Conservation (phyloP, 495 filamentous ascomycete species). For the Penicillium maclennaniae region DNA sequence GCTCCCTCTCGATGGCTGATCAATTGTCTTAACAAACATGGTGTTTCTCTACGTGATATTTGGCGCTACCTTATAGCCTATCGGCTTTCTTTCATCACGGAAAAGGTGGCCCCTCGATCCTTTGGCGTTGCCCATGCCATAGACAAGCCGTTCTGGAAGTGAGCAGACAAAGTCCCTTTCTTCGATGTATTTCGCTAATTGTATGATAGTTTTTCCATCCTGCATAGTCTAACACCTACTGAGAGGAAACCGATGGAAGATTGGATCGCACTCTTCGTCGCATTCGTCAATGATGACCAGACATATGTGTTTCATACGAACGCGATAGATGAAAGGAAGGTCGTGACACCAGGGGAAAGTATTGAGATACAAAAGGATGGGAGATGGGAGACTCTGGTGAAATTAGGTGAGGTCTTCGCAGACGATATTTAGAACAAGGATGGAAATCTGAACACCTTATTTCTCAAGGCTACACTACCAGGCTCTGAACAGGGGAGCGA, state of each 20-base stretch:
- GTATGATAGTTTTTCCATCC: slow-evolving; percentile 21
- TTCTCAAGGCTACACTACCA: no score
- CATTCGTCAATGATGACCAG: slow-evolving; percentile 22
- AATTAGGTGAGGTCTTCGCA: slow-evolving; percentile 9
- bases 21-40: slow-evolving; percentile 17
- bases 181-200: no score
- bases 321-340: slow-evolving; percentile 22
- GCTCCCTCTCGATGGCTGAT: slow-evolving; percentile 26
- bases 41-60: slow-evolving; percentile 18
- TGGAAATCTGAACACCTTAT: no score
- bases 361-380: slow-evolving; percentile 24
- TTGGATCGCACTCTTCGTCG: slow-evolving; percentile 24
- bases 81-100: slow-evolving; percentile 25
- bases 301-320: slow-evolving; percentile 16
- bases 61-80: slow-evolving; percentile 29
- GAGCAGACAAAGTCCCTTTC: slow-evolving; percentile 1
- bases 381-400: slow-evolving; percentile 15
- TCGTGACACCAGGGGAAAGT: slow-evolving; percentile 15
- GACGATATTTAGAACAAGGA: not conserved
- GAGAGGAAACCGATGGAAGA: slow-evolving; percentile 21
- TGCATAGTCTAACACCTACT: slow-evolving; percentile 20
- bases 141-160: slow-evolving; percentile 30
- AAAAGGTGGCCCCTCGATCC: slow-evolving; percentile 18
- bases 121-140: slow-evolving; percentile 28
- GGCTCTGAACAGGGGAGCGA: no score